phyloP scores from a whole-genome alignment of 805 yeast species.

The Zygosaccharomyces siamensis region DNA sequence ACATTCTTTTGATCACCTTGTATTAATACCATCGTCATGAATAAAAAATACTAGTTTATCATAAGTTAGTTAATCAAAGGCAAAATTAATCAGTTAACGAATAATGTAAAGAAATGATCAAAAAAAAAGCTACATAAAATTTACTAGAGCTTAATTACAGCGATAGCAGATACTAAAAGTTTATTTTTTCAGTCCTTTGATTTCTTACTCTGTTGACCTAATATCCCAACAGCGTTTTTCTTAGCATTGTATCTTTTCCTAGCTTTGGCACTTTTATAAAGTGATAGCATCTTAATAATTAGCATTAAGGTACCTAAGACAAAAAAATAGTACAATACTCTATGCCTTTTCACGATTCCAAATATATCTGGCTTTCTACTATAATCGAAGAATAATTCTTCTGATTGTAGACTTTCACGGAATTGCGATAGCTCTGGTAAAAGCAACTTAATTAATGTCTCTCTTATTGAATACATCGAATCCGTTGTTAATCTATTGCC shows the following conservation, averaged over 20 bases:
- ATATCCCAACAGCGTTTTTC: slow-evolving; percentile 21
- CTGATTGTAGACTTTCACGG: slow-evolving; percentile 18
- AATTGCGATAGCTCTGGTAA: slow-evolving; percentile 28
- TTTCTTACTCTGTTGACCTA: slow-evolving; percentile 15
- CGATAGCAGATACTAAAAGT: background rate
- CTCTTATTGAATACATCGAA: slow-evolving; percentile 34
- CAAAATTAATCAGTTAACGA: background rate
- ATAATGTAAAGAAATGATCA: background rate
- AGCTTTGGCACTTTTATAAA: slow-evolving; percentile 9
- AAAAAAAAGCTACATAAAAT: background rate
- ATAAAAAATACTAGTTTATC: background rate
- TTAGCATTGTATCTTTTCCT: slow-evolving; percentile 22
- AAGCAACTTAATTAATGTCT: slow-evolving; percentile 38
- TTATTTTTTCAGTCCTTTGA: slow-evolving; percentile 15
- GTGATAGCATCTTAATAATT: slow-evolving; percentile 4
- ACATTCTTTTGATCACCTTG: too few species aligned
- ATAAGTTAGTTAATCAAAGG: background rate
- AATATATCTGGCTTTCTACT: slow-evolving; percentile 37
- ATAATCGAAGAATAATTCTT: slow-evolving; percentile 44
- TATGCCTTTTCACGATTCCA: slow-evolving; percentile 43
- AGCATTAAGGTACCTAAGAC: slow-evolving; percentile 3
- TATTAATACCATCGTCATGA: background rate
- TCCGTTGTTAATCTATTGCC: slow-evolving; percentile 39
- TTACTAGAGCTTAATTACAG: background rate
- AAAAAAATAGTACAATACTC: slow-evolving; percentile 41